Evolutionary conservation across 257 asterid genomes (phyloP).

Genomic region (Striga asiatica): DNA sequence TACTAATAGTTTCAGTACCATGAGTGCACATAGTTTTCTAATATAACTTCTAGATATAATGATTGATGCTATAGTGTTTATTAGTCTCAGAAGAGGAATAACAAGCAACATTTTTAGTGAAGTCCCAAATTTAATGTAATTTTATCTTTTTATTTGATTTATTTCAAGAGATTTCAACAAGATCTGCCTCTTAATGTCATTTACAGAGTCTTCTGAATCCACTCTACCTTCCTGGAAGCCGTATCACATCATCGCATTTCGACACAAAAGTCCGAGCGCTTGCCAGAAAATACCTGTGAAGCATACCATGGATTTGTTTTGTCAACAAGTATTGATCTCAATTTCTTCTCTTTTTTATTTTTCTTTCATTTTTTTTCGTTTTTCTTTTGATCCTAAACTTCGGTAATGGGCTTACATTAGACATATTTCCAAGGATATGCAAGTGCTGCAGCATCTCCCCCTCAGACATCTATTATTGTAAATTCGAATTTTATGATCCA

Average conservation of each 20-base stretch:
- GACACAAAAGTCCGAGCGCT: conserved; percentile 95
- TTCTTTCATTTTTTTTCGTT: too few relatives aligned
- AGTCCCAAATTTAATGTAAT: background rate
- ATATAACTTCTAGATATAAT: background rate
- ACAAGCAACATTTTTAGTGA: background rate
- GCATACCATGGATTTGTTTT: background rate
- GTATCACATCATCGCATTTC: conserved; percentile 86
- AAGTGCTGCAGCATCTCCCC: too few relatives aligned
- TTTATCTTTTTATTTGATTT: background rate
- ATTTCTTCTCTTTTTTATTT: too few relatives aligned
- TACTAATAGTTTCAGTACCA: too few relatives aligned
- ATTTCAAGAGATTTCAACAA: background rate
- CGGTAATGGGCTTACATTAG: too few relatives aligned
- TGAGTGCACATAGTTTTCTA: background rate
- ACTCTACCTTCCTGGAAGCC: conserved; percentile 92
- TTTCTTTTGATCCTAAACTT: too few relatives aligned
- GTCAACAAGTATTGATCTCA: too few relatives aligned
- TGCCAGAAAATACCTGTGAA: conserved; percentile 79
- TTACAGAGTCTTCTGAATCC: conserved; percentile 93
- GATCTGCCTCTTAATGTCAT: background rate
- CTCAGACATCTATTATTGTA: too few relatives aligned
- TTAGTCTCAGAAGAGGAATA: background rate
- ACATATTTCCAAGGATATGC: too few relatives aligned
- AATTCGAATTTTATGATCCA: too few relatives aligned
- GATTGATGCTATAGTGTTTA: background rate